Conservation (phyloP, 768 basidiomycete genomes). For the Mycena olivaceomarginata region DNA sequence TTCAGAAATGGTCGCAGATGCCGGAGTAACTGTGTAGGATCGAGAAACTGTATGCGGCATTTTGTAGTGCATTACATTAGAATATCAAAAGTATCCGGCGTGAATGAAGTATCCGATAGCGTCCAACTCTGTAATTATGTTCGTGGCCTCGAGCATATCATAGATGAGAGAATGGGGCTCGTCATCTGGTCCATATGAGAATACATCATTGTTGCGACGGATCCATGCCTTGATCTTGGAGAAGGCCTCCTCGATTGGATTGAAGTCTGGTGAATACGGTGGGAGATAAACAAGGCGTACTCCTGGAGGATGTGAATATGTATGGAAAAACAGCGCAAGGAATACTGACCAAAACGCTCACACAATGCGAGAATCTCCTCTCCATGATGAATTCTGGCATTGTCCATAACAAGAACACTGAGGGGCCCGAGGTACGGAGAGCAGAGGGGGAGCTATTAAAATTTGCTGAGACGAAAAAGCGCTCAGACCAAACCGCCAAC, state of each 20-base stretch:
- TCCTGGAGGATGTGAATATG: conserved; percentile 32
- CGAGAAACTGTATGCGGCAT: too few relatives aligned
- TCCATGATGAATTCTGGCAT: too few relatives aligned
- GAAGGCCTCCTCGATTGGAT: conserved; percentile 63
- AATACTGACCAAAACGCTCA: not conserved
- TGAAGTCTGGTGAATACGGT: conserved; percentile 62
- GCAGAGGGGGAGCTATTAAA: too few relatives aligned
- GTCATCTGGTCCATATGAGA: too few relatives aligned
- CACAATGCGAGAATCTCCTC: not conserved
- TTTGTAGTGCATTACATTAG: not conserved
- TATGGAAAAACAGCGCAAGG: not conserved
- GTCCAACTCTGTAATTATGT: conserved; percentile 52
- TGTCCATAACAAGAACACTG: too few relatives aligned
- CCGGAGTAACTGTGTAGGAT: not conserved
- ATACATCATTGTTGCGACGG: too few relatives aligned
- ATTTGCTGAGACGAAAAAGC: too few relatives aligned
- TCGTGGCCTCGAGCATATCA: conserved; percentile 52
- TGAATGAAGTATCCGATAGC: conserved; percentile 54
- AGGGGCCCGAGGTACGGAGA: too few relatives aligned
- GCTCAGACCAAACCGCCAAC: too few relatives aligned
- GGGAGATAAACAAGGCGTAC: conserved; percentile 55
- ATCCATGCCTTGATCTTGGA: too few relatives aligned
- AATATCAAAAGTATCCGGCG: conserved; percentile 53
- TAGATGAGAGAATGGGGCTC: too few relatives aligned
- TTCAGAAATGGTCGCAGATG: not conserved